Conservation (phyloP, 345 rosid species). For the Noccaea bulbosa region DNA sequence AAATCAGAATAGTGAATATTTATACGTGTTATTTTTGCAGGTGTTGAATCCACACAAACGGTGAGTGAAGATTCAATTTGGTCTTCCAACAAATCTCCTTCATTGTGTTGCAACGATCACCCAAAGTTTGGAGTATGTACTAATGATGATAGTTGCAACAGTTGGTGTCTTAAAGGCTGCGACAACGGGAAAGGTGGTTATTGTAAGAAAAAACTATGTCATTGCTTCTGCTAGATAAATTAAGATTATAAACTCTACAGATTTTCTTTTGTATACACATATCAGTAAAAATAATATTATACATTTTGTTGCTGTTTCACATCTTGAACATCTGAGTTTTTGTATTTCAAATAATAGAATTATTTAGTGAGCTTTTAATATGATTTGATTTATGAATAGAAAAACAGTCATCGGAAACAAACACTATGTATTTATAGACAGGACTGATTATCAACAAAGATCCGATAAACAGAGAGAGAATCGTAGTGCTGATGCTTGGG, state of each 20-base stretch:
- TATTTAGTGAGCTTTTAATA: not conserved
- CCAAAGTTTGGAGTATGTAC: conserved; percentile 24
- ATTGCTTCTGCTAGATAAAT: conserved; percentile 1
- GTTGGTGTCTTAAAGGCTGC: not conserved
- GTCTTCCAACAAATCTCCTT: conserved; percentile 12
- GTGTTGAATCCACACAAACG: conserved; percentile 9
- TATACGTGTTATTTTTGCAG: conserved; percentile 3
- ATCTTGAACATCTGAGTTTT: not conserved
- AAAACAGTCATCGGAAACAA: not conserved
- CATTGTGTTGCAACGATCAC: conserved; percentile 24
- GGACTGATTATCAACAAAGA: too few species aligned
- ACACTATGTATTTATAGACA: not conserved
- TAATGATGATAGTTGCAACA: not conserved
- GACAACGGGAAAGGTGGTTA: not conserved
- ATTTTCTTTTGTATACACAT: not conserved
- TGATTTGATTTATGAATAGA: not conserved
- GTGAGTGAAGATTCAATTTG: conserved; percentile 20
- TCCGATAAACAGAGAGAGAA: too few species aligned
- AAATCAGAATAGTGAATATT: not conserved
- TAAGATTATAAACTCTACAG: not conserved
- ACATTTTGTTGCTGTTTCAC: not conserved
- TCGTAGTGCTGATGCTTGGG: too few species aligned
- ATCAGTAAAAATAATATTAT: not conserved
- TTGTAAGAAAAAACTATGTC: not conserved
- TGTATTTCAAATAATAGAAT: not conserved